Evolutionary conservation across 352 stramenopile species (phyloP).

Genomic region (Phytopythium litorale): DNA sequence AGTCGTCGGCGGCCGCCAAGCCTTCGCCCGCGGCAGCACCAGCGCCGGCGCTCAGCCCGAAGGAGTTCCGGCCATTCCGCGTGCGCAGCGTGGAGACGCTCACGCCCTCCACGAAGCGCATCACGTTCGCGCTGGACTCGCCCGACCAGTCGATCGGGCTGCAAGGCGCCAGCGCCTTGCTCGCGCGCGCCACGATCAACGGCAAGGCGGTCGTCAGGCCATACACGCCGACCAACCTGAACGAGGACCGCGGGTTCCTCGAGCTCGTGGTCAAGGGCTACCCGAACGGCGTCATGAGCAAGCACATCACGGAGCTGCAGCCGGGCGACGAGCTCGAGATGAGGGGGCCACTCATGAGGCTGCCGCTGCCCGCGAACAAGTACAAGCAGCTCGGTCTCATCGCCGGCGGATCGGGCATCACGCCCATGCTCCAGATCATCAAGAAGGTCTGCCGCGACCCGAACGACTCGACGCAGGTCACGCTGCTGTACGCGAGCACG

Average conservation of each 20-base stretch:
- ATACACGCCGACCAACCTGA: constrained; percentile 88
- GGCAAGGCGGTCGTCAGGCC: constrained; percentile 76
- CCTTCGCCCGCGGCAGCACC: neutral
- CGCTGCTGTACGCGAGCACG: constrained; percentile 83
- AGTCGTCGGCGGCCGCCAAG: constrained; percentile 3
- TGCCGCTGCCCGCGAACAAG: constrained; percentile 82
- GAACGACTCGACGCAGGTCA: constrained; percentile 81
- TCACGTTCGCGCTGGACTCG: constrained; percentile 62
- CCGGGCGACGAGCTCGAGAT: constrained; percentile 85
- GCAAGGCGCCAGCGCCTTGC: constrained; percentile 43
- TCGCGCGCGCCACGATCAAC: constrained; percentile 67
- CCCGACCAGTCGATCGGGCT: constrained; percentile 66
- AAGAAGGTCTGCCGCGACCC: constrained; percentile 84
- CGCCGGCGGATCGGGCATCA: constrained; percentile 89
- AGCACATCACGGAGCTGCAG: constrained; percentile 84
- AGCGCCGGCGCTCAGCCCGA: constrained; percentile 42
- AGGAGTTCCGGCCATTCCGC: constrained; percentile 73
- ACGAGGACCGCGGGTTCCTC: constrained; percentile 79
- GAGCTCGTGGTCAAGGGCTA: constrained; percentile 91
- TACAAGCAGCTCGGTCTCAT: constrained; percentile 90
- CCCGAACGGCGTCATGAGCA: constrained; percentile 75
- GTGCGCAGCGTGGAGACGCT: constrained; percentile 66
- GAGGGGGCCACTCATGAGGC: constrained; percentile 88
- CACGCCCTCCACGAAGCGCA: constrained; percentile 77
- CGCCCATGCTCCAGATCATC: constrained; percentile 87